Base-by-base conservation (phyloP, 305 asterid genomes). In the Solanum hybrid region DNA sequence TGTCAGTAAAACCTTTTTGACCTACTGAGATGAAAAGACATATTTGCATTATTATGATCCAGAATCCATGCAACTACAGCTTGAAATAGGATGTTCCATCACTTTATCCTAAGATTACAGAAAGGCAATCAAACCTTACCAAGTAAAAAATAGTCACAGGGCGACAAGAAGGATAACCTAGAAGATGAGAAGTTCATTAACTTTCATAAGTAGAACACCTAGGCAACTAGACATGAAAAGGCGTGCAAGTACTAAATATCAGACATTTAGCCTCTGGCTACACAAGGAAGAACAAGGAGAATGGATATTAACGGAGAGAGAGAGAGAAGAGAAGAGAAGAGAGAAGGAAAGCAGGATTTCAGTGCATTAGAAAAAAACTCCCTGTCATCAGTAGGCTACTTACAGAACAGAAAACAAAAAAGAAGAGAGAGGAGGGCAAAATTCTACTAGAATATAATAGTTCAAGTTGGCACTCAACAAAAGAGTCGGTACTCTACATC, bases 1-100 rank as follows among this genome's bases (percentile, higher is more conserved):
- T 51, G 78, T 88, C 89, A 88, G 86, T 31, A 78, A 88, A 76
- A 86, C 86, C 6, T 51, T 84, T 81, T 84, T 51, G 75, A 84
- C 87, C 87, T 10, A 29, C 72, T 51, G 4, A 66, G 64, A 79
- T 72, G 79, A 10, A 71, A 38, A 69, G 31, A 32, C 37, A 26
- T 66, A 76, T 27, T 40, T 35, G 32, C 36, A 86, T 51, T 40
- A 78, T 17, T 80, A 80, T n/a, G 56, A 38, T 80, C 35, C 35
- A 7, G 56, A 80, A 80, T 38, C 66, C 86, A 80, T 24, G 69
- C 34, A 80, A 38, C 66, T 38, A 38, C 86, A 37, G 66, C 34
- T 38, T 37, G 64, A 80, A 26, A 80, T 38, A 40, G 7, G 69
- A 38, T 31, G 13, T 79, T 7, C 2, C 64, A 79, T 80, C 36